Evolutionary conservation across 805 yeast genomes (phyloP), one percentile per base, ranked within the genome.

Genomic region (Metschnikowia noctiluminum): DNA sequence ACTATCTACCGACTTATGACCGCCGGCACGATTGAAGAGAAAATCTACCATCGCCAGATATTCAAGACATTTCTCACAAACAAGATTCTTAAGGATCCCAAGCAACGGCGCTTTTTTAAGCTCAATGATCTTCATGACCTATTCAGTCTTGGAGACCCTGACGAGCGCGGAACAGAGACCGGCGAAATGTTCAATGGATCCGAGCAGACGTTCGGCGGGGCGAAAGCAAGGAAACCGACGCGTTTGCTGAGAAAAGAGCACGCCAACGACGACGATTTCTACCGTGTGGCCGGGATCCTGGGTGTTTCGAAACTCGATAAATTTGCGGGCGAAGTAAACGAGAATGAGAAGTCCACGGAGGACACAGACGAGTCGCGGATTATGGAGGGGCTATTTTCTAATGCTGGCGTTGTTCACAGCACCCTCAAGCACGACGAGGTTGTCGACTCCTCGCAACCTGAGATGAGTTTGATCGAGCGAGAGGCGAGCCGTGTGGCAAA

Each of bases 21-120:
- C 39, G 89, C 97, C 1, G 97, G 98, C 0, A 82, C 97, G 0
- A 94, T 92, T 40, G 99, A 94, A 62, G 99, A 94, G 63, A 94
- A 94, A 63, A 94, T 94, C 5, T 94, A 94, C 59, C 98, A 94
- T 60, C 79, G 99, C 16, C 99, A 94, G 67, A 94, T 94, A 31
- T 94, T 92, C 78, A 94, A 94, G 64, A 97, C 95, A 53, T 86
- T 92, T 56, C 68, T 94, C 53, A 88, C 97, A 0, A 94, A 94
- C 66, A 94, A 92, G 68, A 91, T 94, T 53, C 70, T 94, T 59
- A 91, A 89, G 56, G 99, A 94, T 63, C 98, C 99, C 1, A 90
- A 91, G 57, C 98, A 94, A 62, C 79, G 91, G 51, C 70, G 98
- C 49, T 91, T 92, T 59, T 94, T 94, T 73, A 94, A 94, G 60